Evolutionary conservation across 345 rosid genomes (phyloP), one percentile per base, ranked within the genome.

Genomic region (Salix koriyanagi): DNA sequence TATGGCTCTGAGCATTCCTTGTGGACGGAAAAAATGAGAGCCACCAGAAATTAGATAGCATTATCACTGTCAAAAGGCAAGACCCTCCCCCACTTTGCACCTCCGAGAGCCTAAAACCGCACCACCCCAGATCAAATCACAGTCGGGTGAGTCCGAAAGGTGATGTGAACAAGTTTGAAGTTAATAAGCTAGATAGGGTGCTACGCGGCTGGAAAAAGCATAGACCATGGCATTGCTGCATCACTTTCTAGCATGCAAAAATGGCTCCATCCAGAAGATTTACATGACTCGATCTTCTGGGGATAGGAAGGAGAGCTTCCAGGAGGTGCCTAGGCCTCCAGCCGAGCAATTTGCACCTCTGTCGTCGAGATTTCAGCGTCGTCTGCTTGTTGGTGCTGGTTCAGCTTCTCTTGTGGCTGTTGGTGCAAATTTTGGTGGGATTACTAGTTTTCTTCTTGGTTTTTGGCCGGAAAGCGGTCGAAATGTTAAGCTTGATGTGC

Each of bases 391-490:
- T 1, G 94, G 96, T 42, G 39, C 86, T 36, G 92, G 92, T 30
- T 88, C 98, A 25, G 94, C 98, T 79, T 84, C 96, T 48, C 72
- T 92, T 0, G 92, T 88, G 30, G 98, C 94, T 3, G 73, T 89
- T 5, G 99, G 99, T 13, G 97, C 99, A 14, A 89, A 96, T 78
- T 96, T 93, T 70, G 88, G 85, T 64, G 94, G 96, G 76, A 64
- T 89, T 65, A 93, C 97, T 0, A 96, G 98, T 79, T 89, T 79
- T n/a, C 61, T 96, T 18, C 94, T 96, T 0, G 91, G 96, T 11
- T 85, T 92, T 11, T 88, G 88, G 4, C 96, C 99, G 12, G 91
- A 83, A 58, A 80, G 42, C 19, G 94, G 96, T 37, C 80, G 90
- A 75, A 83, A 78, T 76, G 82, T 93, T 30, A 91, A 92, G 87